Conservation (phyloP, 2,329 filamentous ascomycete genomes). For the Aspergillus sp. region DNA sequence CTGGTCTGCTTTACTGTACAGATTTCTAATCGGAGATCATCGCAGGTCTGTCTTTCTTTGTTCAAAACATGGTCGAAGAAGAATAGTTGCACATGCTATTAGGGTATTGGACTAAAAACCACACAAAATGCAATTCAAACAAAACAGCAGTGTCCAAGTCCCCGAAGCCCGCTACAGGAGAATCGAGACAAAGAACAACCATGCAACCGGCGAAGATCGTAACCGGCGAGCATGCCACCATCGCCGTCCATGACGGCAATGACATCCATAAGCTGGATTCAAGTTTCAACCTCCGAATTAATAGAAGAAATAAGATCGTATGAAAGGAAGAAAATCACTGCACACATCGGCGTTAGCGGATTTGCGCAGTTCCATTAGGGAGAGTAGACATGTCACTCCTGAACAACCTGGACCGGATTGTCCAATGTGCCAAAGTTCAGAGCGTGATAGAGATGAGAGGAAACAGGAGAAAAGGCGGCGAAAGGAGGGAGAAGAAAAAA, state of each 20-base stretch:
- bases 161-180: not conserved
- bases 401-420: not conserved
- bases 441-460: not conserved
- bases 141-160: not conserved
- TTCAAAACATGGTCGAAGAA: not conserved
- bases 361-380: not conserved
- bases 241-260: not conserved
- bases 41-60: not conserved
- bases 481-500: constrained; percentile 7
- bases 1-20: not conserved
- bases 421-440: not conserved
- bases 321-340: not conserved
- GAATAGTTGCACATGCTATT: constrained; percentile 1
- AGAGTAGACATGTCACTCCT: not conserved
- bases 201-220: not conserved
- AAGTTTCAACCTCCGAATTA: not conserved
- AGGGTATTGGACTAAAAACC: constrained; percentile 1
- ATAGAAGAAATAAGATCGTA: not conserved
- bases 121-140: not conserved
- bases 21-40: not conserved
- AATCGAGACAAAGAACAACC: not conserved
- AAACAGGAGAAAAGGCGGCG: not conserved
- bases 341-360: not conserved
- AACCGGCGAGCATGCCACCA: constrained; percentile 3
- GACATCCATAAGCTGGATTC: not conserved